Evolutionary conservation across 129 eudicot species (phyloP), one percentile per base, ranked within the genome.

Genomic region (Helianthus tuberosus): DNA sequence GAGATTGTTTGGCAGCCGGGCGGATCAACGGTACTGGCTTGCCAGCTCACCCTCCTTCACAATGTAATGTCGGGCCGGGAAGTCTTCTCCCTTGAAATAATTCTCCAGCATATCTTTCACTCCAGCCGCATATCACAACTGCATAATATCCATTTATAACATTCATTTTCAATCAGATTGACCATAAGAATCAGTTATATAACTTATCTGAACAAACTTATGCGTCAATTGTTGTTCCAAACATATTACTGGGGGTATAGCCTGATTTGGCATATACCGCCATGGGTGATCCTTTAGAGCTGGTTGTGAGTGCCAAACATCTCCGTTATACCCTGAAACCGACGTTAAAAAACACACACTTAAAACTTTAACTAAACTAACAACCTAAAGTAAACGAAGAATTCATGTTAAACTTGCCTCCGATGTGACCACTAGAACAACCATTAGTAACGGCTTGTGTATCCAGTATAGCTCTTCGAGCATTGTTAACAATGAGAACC

Each of bases 261-360:
- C 97, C 52, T 95, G 99, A 82, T 95, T 91, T 57, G 99, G 99
- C 99, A 95, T 95, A 78, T 91, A 89, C 3, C 99, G 64, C 99
- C 99, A 95, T 44, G 99, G 99, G 55, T 95, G 99, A 63, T 95
- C 99, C 87, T 95, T 95, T 12, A 96, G 99, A 74, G 99, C 99
- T 83, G 99, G 99, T 71, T 95, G 99, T 5, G 99, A 97, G 65
- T 85, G 75, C 99, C 99, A 95, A 67, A 95, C 99, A 82, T 95
- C 99, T 58, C 99, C 99, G 43, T 97, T 85, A 70, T 95, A 95
- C n/a, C 97, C 99, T 95, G 64, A 38, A 75, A 72, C 50, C 47
- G 11, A 43, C 41, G 29, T 61, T 25, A 3, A 47, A 51, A 66
- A 70, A 25, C 5, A 23, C 27, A 55, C 11, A 25, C 51, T 66